Percentiles rank a stretch among this genome's conserved stretches.
Conservation (phyloP, 78 protist genomes). For the Monosiga brevicollis region DNA sequence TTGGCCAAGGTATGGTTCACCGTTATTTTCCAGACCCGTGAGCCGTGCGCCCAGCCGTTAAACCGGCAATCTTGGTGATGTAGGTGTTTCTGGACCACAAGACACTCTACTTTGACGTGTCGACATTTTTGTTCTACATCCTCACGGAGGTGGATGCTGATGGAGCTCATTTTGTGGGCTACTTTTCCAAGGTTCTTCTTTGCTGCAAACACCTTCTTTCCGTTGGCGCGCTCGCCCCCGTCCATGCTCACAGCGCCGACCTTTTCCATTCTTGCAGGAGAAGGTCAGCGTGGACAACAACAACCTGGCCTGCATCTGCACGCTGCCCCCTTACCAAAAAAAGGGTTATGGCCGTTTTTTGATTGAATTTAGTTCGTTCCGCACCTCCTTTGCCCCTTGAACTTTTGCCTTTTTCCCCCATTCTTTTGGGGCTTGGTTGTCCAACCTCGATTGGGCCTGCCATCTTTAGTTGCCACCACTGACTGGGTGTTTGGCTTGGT, state of each 20-base stretch:
- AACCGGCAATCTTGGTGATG: too few relatives aligned
- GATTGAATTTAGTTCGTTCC: conserved; percentile 60
- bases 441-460: neutral
- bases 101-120: conserved; percentile 80
- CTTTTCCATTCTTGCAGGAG: conserved; percentile 34
- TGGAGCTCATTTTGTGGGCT: conserved; percentile 85
- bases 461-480: neutral
- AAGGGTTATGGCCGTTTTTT: conserved; percentile 89
- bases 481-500: neutral
- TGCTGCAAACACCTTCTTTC: neutral
- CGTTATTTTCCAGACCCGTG: too few relatives aligned
- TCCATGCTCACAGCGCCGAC: neutral
- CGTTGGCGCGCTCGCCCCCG: neutral
- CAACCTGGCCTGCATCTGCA: conserved; percentile 92
- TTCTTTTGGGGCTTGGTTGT: neutral
- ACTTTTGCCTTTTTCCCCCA: neutral
- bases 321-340: conserved; percentile 86
- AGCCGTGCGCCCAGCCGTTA: too few relatives aligned
- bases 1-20: conserved; percentile 81
- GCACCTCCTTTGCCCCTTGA: neutral
- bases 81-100: conserved; percentile 90
- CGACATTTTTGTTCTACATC: conserved; percentile 86
- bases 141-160: conserved; percentile 65
- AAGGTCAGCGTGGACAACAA: conserved; percentile 62
- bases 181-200: conserved; percentile 61